These are phyloP conservation scores for Neoscytalidium dimidiatum DNA, from an alignment of 2,329 filamentous ascomycete genomes.

Conservation along the genomic window DNA sequence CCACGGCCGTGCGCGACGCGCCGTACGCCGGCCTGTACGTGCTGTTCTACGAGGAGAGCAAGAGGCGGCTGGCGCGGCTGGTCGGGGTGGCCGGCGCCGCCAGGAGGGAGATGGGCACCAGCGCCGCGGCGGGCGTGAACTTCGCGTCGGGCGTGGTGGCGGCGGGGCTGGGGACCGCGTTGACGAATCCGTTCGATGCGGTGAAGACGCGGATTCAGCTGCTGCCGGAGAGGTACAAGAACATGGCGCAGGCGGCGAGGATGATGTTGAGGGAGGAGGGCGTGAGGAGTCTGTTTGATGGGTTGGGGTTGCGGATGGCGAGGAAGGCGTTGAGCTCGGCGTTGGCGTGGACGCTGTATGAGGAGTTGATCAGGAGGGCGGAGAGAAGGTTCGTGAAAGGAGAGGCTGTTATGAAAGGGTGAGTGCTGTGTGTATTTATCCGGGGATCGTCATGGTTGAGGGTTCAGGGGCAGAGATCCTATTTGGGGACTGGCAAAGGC, in stretches of 20 bases:
- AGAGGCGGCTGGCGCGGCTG: constrained; percentile 57
- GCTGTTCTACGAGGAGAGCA: constrained; percentile 85
- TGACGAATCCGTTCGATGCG: constrained; percentile 96
- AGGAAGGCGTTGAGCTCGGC: constrained; percentile 91
- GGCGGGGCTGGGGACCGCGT: constrained; percentile 77
- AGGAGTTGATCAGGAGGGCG: constrained; percentile 81
- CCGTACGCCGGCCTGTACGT: constrained; percentile 96
- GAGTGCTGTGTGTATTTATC: neutral
- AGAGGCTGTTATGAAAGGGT: constrained; percentile 4
- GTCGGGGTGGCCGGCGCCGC: constrained; percentile 35
- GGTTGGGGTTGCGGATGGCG: constrained; percentile 81
- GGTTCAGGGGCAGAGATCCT: neutral
- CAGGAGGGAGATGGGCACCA: constrained; percentile 29
- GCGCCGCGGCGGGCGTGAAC: constrained; percentile 70
- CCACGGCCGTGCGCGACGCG: constrained; percentile 90
- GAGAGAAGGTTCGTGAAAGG: constrained; percentile 44
- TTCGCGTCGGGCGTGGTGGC: constrained; percentile 81
- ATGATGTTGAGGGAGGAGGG: constrained; percentile 85
- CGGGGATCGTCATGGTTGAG: neutral
- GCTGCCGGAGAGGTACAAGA: constrained; percentile 78
- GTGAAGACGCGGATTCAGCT: constrained; percentile 95
- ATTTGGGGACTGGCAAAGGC: neutral
- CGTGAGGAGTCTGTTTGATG: constrained; percentile 77
- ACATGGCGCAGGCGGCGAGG: constrained; percentile 74
- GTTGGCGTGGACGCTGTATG: constrained; percentile 96